phyloP scores from a whole-genome alignment of 768 basidiomycete genomes.

The Suillus americanus region DNA sequence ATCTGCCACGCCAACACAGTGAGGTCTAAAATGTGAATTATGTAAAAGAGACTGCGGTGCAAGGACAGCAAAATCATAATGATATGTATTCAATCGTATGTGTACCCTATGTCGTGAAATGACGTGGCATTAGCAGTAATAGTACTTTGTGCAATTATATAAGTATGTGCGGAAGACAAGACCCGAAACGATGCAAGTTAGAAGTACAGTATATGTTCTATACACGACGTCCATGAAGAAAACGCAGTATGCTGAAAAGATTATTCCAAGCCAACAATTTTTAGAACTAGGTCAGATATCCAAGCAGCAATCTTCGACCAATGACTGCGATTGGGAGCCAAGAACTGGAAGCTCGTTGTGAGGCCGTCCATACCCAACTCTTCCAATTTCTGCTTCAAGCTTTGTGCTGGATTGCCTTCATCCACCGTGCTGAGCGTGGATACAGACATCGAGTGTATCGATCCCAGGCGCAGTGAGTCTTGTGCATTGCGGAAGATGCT shows the following conservation, averaged over 20 bases:
- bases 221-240: slow-evolving; percentile 15
- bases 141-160: slow-evolving; percentile 6
- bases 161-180: slow-evolving; percentile 11
- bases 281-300: slow-evolving; percentile 63
- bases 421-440: slow-evolving; percentile 67
- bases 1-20: not conserved
- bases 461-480: slow-evolving; percentile 44
- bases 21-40: not conserved
- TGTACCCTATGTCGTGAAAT: not conserved
- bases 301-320: slow-evolving; percentile 70
- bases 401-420: slow-evolving; percentile 42
- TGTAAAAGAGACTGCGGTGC: no score
- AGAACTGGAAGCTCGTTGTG: slow-evolving; percentile 69
- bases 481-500: slow-evolving; percentile 72
- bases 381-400: slow-evolving; percentile 57
- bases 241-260: slow-evolving; percentile 4
- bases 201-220: slow-evolving; percentile 16
- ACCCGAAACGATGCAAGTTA: slow-evolving; percentile 8
- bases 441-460: slow-evolving; percentile 50
- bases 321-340: slow-evolving; percentile 52
- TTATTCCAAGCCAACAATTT: slow-evolving; percentile 44
- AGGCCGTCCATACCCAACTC: slow-evolving; percentile 75
- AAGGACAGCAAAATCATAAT: not conserved
- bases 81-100: slow-evolving; percentile 1
- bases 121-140: not conserved